phyloP scores from a whole-genome alignment of 139 green algal genomes.

The Deuterostichococcus epilithicus region DNA sequence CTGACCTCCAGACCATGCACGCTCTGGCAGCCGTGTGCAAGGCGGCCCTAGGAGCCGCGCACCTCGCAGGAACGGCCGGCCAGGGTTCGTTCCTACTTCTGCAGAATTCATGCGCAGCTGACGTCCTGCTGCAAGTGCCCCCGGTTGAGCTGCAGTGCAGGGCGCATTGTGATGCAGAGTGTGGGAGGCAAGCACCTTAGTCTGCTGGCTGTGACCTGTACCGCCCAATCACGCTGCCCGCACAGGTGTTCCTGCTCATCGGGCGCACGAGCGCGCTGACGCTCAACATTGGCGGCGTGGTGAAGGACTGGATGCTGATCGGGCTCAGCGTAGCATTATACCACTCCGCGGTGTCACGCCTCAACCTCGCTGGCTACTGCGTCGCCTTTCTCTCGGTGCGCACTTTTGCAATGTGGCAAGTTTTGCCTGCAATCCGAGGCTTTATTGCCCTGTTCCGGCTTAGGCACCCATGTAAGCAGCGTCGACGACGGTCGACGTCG shows the following conservation, averaged over 20 bases:
- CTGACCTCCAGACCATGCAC: neutral
- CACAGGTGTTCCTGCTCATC: conserved; percentile 88
- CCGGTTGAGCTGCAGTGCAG: neutral
- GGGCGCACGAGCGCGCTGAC: conserved; percentile 94
- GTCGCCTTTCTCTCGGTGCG: neutral
- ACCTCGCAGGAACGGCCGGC: neutral
- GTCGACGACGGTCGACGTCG: too few species aligned
- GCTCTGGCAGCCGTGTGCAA: too few species aligned
- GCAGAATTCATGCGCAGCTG: neutral
- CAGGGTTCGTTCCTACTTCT: neutral
- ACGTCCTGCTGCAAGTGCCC: conserved; percentile 12
- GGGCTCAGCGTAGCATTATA: conserved; percentile 87
- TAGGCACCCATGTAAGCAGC: too few species aligned
- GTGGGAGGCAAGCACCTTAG: neutral
- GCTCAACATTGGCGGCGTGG: conserved; percentile 95
- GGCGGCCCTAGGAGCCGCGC: too few species aligned
- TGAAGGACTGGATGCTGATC: conserved; percentile 99
- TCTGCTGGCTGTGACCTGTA: neutral
- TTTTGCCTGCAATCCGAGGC: too few species aligned
- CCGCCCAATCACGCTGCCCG: neutral
- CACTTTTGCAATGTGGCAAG: too few species aligned
- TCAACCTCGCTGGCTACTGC: conserved; percentile 82
- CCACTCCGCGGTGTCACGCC: conserved; percentile 71
- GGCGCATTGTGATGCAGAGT: neutral
- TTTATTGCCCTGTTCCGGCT: too few species aligned